Conservation (phyloP, 768 basidiomycete genomes). For the Suillus alpinus region DNA sequence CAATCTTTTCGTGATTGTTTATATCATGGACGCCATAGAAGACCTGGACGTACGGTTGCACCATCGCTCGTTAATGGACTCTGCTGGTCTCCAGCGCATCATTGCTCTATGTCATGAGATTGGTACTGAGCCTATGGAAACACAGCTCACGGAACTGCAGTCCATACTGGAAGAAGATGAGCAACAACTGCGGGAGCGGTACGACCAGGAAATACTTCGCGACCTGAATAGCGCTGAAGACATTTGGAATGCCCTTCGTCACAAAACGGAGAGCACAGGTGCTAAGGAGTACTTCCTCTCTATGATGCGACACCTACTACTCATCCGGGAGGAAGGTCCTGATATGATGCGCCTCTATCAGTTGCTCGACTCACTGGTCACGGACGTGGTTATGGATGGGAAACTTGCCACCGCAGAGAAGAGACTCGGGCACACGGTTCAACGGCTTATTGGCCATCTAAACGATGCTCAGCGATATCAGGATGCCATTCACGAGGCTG, state of each 20-base stretch:
- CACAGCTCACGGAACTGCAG: conserved; percentile 61
- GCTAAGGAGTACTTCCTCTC: conserved; percentile 86
- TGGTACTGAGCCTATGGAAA: conserved; percentile 60
- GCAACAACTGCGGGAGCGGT: conserved; percentile 61
- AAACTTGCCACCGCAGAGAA: conserved; percentile 82
- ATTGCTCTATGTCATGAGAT: conserved; percentile 67
- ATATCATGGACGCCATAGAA: conserved; percentile 60
- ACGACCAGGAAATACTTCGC: conserved; percentile 73
- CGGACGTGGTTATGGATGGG: conserved; percentile 90
- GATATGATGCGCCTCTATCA: conserved; percentile 86
- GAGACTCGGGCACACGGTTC: conserved; percentile 85
- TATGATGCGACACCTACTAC: conserved; percentile 90
- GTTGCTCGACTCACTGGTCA: conserved; percentile 84
- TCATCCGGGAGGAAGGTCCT: conserved; percentile 86
- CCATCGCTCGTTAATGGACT: conserved; percentile 86
- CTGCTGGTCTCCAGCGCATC: conserved; percentile 76
- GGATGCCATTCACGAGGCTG: conserved; percentile 73
- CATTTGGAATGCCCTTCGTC: conserved; percentile 77
- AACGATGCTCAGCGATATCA: conserved; percentile 87
- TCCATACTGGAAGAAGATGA: conserved; percentile 72
- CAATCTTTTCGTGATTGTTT: conserved; percentile 73
- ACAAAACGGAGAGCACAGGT: conserved; percentile 73
- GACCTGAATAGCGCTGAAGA: conserved; percentile 82
- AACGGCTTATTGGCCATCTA: conserved; percentile 83
- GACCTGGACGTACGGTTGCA: conserved; percentile 86